Base-by-base conservation (phyloP, 768 basidiomycete species). In the Xerocomellus amylosporus region DNA sequence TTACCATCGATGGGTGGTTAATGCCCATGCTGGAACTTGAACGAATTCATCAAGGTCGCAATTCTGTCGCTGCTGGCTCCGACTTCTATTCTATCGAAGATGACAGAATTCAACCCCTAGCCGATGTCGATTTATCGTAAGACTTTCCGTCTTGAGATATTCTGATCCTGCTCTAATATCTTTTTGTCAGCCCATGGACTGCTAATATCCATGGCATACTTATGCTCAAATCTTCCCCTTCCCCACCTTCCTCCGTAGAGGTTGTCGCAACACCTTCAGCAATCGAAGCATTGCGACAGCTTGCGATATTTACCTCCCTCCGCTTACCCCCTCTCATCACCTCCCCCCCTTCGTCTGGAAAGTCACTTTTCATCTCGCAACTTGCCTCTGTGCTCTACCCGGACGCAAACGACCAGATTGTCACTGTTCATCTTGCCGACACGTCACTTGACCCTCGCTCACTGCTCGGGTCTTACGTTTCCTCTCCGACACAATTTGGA, bases 361-460 rank as follows among this genome's bases (percentile, higher is more conserved):
- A 98, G 67, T 83, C 87, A 0, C 77, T 93, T 6, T 71, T 93
- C 14, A 73, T 98, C 24, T 78, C 84, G 14, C 84, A 97, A 60
- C 83, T 98, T 30, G 87, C 91, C 10, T 73, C 77, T 10, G 62
- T 77, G 10, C 69, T 98, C 12, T 77, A 84, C 64, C 86, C 91
- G 0, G 74, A 74, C 19, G 64, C 72, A 8, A 76, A 73, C 49
- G 86, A 87, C 55, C 85, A 92, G 42, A 80, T 97, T 39, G 80
- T 98, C 31, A 86, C 82, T 1, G 86, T 99, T 54, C 90, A 96
- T 62, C 84, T 98, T 24, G 92, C 93, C 7, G 97, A 98, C 62
- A 96, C 94, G 1, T 96, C 96, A 2, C 79, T 99, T 42, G 96
- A 99, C 65, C 88, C 95, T 30, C 88, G 96, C 22, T 88, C 93